Percentiles rank a stretch among this genome's conserved stretches.
These are phyloP conservation scores for Acidomyces sp. DNA, from an alignment of 495 filamentous ascomycete genomes.

Conservation along the genomic window DNA sequence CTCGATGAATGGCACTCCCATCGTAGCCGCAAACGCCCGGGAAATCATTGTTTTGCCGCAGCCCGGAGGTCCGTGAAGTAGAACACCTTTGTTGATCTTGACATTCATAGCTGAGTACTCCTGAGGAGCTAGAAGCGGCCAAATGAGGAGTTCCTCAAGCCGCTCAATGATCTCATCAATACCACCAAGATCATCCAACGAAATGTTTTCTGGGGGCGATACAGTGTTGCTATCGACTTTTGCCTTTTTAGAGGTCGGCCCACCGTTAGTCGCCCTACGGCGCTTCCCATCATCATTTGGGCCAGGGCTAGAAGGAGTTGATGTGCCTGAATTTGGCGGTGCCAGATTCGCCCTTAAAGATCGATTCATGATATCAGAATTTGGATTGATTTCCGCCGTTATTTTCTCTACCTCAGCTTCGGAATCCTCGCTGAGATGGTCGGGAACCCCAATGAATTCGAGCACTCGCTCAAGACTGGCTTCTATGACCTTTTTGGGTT, in stretches of 20 bases:
- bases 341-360: slow-evolving; percentile 12
- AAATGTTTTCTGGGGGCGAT: slow-evolving; percentile 59
- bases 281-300: slow-evolving; percentile 15
- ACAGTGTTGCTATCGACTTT: slow-evolving; percentile 27
- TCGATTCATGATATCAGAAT: slow-evolving; percentile 55
- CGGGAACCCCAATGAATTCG: slow-evolving; percentile 50
- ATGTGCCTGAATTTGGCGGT: not conserved
- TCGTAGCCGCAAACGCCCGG: slow-evolving; percentile 73
- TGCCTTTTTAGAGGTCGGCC: slow-evolving; percentile 51
- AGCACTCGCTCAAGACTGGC: slow-evolving; percentile 79
- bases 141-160: slow-evolving; percentile 66
- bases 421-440: slow-evolving; percentile 42
- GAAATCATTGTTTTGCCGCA: slow-evolving; percentile 94
- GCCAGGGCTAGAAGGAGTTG: too few species aligned
- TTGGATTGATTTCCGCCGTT: slow-evolving; percentile 33
- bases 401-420: slow-evolving; percentile 31
- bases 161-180: slow-evolving; percentile 65
- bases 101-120: slow-evolving; percentile 47
- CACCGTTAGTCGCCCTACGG: slow-evolving; percentile 51
- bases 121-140: slow-evolving; percentile 57
- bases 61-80: slow-evolving; percentile 85
- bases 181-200: slow-evolving; percentile 71
- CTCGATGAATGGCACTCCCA: slow-evolving; percentile 76
- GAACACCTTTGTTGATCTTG: slow-evolving; percentile 70
- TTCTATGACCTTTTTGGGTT: slow-evolving; percentile 66